phyloP scores from a whole-genome alignment of 2,329 filamentous ascomycete species.

The Cladosporium sp. region DNA sequence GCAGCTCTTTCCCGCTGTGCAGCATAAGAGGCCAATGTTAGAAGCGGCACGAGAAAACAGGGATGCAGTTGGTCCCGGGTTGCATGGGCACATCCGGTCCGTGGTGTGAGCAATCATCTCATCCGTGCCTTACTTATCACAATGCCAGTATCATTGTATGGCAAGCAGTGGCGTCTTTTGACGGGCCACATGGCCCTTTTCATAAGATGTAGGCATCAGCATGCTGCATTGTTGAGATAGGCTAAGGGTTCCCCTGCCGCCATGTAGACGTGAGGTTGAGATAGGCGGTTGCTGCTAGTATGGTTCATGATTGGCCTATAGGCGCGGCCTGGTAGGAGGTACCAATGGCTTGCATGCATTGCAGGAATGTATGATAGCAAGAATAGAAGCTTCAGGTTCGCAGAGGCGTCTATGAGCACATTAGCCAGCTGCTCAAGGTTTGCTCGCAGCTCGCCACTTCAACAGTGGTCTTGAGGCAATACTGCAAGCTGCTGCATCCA shows the following conservation, averaged over 20 bases:
- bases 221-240: neutral
- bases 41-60: neutral
- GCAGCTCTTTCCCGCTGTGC: neutral
- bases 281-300: neutral
- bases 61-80: neutral
- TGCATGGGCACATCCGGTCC: neutral
- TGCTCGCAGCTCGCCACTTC: neutral
- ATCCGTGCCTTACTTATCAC: too few relatives aligned
- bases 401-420: neutral
- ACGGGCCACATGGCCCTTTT: too few relatives aligned
- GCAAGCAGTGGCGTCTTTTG: neutral
- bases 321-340: neutral
- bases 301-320: neutral
- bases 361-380: neutral
- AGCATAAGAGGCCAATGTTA: constrained; percentile 7
- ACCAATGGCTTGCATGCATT: neutral
- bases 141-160: neutral
- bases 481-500: neutral
- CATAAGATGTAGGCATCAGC: neutral
- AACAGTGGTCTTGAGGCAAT: neutral
- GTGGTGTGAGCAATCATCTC: too few relatives aligned
- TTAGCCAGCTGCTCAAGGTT: neutral
- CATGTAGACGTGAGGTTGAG: constrained; percentile 6
- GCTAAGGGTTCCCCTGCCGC: neutral
- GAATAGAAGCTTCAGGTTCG: neutral